Base-by-base conservation (phyloP, 208 protist genomes). In the Crithidia mellificae region DNA sequence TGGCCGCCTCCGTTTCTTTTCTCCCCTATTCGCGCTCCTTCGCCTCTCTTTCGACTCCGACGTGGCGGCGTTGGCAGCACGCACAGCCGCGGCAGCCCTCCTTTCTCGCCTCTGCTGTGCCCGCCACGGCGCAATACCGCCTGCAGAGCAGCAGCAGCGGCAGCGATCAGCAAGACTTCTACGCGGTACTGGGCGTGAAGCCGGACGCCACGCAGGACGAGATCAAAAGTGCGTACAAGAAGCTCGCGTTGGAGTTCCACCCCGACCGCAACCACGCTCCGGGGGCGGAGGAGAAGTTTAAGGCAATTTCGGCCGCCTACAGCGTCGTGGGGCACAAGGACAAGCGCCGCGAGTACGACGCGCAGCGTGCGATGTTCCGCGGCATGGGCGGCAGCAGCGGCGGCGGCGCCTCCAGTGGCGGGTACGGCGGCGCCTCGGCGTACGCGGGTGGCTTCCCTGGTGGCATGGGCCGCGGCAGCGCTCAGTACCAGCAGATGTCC, bases 151-250 rank as follows among this genome's bases (percentile, higher is more conserved):
- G 59, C 36, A n/a, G n/a, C n/a, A n/a, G n/a, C n/a, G 36, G 36
- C 52, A 59, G 51, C 50, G 63, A 46, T 1, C 32, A 76, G 58
- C 41, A 62, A 30, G 87, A 94, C 72, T 81, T 92, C 72, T 97
- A 97, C 66, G 76, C 63, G 5, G 56, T 86, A 2, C 80, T 97
- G 15, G 87, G 90, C 24, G 88, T 96, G 15, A 79, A 65, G 36
- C 66, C 82, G 6, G 78, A 86, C 49, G 85, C 93, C 17, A 91
- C 84, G 6, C 77, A 68, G 50, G 90, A 96, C 38, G 93, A 96
- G 64, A 96, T 97, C 72, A 96, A 96, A 69, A 78, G 65, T 22
- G 88, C 93, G 2, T 97, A 97, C 65, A 94, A 94, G 65, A 94
- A 90, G 63, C 76, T 93, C 11, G 93, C 89, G 5, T 80, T 97